Conservation (phyloP, 352 stramenopile genomes). For the Globisporangium polare region DNA sequence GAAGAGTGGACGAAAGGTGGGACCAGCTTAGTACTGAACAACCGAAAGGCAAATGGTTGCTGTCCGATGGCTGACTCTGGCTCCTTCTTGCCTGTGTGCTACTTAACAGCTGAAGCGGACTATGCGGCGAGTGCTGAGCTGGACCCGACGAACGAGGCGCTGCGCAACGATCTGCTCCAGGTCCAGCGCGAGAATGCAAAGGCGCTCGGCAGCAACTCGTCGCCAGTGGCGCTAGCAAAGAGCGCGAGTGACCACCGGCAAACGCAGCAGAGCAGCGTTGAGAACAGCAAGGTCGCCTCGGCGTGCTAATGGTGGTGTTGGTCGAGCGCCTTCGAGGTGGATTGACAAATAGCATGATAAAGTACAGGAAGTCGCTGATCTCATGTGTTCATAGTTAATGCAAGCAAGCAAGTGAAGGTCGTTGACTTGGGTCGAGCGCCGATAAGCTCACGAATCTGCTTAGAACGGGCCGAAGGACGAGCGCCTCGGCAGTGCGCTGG, state of each 20-base stretch:
- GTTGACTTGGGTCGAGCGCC: not conserved
- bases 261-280: not conserved
- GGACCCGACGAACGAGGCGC: constrained; percentile 47
- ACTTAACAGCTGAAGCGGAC: constrained; percentile 41
- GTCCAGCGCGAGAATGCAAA: constrained; percentile 21
- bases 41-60: not conserved
- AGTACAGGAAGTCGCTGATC: too few relatives aligned
- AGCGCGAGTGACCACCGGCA: not conserved
- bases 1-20: constrained; percentile 36
- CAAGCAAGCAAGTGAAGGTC: not conserved
- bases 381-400: not conserved
- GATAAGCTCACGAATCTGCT: not conserved
- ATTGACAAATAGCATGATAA: too few relatives aligned
- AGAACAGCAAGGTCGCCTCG: not conserved
- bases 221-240: not conserved
- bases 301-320: constrained; percentile 1
- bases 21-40: not conserved
- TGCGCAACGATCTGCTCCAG: constrained; percentile 41
- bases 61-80: not conserved
- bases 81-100: not conserved
- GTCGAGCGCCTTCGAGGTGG: too few relatives aligned
- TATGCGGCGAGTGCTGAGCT: constrained; percentile 55
- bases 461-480: not conserved
- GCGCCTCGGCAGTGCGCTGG: not conserved
- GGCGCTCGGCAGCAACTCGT: not conserved